These are phyloP conservation scores for Wickerhamiella shivajii DNA, from an alignment of 805 yeast genomes.

Conservation along the genomic window DNA sequence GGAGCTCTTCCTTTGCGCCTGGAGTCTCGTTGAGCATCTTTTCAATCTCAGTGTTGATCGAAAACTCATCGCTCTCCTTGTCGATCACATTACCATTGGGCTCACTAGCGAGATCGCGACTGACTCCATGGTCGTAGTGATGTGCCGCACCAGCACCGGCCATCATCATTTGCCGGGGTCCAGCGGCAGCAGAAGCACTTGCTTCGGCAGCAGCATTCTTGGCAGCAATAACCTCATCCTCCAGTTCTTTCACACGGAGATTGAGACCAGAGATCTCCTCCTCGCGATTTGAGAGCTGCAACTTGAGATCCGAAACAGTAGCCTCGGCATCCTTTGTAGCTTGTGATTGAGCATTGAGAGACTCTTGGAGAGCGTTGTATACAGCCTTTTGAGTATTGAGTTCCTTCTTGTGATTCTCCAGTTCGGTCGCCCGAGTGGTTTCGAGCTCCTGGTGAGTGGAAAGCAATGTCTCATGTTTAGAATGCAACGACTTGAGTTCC, in stretches of 20 bases:
- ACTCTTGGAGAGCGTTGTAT: neutral
- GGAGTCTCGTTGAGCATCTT: constrained; percentile 29
- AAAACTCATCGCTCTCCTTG: constrained; percentile 18
- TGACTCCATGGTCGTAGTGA: constrained; percentile 22
- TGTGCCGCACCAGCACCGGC: constrained; percentile 7
- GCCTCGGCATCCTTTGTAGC: constrained; percentile 29
- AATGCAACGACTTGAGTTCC: constrained; percentile 6
- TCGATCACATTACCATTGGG: constrained; percentile 19
- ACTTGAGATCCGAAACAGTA: constrained; percentile 34
- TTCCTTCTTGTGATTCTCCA: neutral
- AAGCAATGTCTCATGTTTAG: constrained; percentile 6
- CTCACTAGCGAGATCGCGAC: constrained; percentile 19
- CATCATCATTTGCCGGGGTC: constrained; percentile 9
- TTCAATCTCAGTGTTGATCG: constrained; percentile 65
- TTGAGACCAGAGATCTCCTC: constrained; percentile 19
- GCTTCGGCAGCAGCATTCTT: constrained; percentile 12
- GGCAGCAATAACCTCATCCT: constrained; percentile 18
- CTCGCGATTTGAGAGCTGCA: constrained; percentile 21
- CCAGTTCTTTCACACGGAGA: constrained; percentile 18
- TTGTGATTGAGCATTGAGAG: constrained; percentile 4
- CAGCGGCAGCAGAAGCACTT: constrained; percentile 4
- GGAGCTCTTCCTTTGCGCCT: constrained; percentile 16
- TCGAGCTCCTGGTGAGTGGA: constrained; percentile 4
- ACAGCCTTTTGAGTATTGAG: constrained; percentile 3
- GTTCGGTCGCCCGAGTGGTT: constrained; percentile 8